Evolutionary conservation across 2,329 filamentous ascomycete species (phyloP).

Genomic region (Tolypocladium ovalisporum): DNA sequence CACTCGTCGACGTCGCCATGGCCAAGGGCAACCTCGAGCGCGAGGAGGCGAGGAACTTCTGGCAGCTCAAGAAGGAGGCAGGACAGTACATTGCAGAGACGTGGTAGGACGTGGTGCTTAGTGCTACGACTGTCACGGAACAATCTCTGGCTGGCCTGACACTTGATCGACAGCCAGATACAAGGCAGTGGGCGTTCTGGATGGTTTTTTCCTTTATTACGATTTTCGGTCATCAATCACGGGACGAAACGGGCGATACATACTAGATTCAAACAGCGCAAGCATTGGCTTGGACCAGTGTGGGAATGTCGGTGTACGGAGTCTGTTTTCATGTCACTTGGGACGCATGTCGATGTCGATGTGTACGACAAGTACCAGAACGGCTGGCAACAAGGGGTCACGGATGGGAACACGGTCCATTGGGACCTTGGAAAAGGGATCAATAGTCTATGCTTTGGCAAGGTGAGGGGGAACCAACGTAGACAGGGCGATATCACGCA

Average conservation of each 20-base stretch:
- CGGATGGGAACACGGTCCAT: not conserved
- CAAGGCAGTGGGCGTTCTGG: not conserved
- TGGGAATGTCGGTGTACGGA: not conserved
- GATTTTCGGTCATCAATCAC: not conserved
- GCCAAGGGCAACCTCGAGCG: constrained; percentile 76
- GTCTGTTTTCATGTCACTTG: not conserved
- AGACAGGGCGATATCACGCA: not conserved
- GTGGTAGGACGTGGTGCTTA: constrained; percentile 31
- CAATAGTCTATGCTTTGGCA: not conserved
- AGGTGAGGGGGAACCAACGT: not conserved
- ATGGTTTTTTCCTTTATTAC: not conserved
- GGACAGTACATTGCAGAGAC: constrained; percentile 92
- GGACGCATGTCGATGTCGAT: not conserved
- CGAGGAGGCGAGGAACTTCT: constrained; percentile 78
- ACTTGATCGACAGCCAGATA: not conserved
- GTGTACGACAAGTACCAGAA: not conserved
- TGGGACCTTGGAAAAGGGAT: not conserved
- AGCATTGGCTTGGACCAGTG: not conserved
- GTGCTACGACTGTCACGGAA: not conserved
- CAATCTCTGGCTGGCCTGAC: not conserved
- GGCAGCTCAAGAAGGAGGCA: constrained; percentile 81
- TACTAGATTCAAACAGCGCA: not conserved
- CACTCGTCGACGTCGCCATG: constrained; percentile 85
- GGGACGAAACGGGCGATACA: not conserved
- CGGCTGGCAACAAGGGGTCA: not conserved